Evolutionary conservation across 2,329 filamentous ascomycete species (phyloP).

Genomic region (Alternaria infectoria): DNA sequence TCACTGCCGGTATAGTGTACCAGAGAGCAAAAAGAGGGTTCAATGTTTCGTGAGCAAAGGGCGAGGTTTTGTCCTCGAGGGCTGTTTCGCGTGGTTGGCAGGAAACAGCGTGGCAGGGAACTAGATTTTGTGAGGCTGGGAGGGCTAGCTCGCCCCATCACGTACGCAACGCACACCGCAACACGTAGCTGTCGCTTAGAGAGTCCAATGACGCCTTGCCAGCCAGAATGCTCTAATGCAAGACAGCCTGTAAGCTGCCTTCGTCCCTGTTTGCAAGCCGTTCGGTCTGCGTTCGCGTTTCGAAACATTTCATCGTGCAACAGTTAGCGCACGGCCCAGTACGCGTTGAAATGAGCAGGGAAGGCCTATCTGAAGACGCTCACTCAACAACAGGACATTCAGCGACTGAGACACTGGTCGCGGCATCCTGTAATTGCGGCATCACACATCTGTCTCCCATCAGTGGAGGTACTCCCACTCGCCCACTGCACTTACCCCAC

Average conservation of each 20-base stretch:
- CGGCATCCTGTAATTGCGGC: not conserved
- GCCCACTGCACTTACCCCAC: not conserved
- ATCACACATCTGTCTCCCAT: not conserved
- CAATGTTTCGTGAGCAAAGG: slow-evolving; percentile 20
- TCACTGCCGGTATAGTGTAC: slow-evolving; percentile 13
- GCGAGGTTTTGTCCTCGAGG: slow-evolving; percentile 16
- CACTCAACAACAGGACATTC: not conserved
- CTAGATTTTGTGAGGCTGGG: slow-evolving; percentile 25
- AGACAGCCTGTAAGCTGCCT: slow-evolving; percentile 1
- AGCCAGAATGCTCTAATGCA: not conserved
- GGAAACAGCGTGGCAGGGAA: slow-evolving; percentile 26
- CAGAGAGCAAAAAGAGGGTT: slow-evolving; percentile 3
- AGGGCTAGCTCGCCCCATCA: slow-evolving; percentile 24
- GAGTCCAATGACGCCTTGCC: slow-evolving; percentile 2
- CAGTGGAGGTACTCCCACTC: not conserved
- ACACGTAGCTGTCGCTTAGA: slow-evolving; percentile 25
- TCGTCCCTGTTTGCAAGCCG: not conserved
- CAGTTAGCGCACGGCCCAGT: not conserved
- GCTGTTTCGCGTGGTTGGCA: slow-evolving; percentile 8
- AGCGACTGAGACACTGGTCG: not conserved
- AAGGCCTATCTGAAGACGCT: not conserved
- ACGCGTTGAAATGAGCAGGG: not conserved
- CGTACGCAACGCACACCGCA: slow-evolving; percentile 27
- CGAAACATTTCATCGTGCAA: not conserved
- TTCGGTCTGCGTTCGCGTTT: not conserved